Base-by-base conservation (phyloP, 805 yeast species). In the Ogataea minuta region DNA sequence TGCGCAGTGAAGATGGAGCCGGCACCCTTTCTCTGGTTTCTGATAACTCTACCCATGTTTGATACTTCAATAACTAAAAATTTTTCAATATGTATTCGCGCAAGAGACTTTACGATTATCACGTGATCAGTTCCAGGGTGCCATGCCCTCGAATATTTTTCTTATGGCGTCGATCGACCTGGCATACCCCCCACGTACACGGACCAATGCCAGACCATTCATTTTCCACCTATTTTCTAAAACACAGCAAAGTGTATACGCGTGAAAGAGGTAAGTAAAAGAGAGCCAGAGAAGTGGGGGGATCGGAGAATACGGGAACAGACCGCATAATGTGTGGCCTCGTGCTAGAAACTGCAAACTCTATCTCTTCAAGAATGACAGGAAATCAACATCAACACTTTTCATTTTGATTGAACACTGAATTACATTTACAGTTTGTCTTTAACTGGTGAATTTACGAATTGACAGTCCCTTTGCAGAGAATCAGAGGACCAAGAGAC, bases 11-110 rank as follows among this genome's bases (percentile, higher is more conserved):
- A 93, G 83, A 93, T 89, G 68, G 98, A 91, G 72, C 99, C 98
- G 76, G 96, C 96, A 85, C 98, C 98, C 81, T 93, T 93, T 89
- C 99, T 90, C 84, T 93, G 99, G 84, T 93, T 93, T 81, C 99
- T 95, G 81, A 93, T 93, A 78, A 93, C 99, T 84, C 98, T 88
- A 86, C 96, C 96, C 43, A 39, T 34, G 41, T 37, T 37, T 35
- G 28, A 31, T 37, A 19, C 21, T 19, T 19, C 21, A 19, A 8
- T 19, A 26, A 23, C 31, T 31, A 31, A 44, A 44, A 44, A 44
- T 37, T 44, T 44, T 44, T 44, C 48, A 44, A 34, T 32, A 32
- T 23, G 28, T 24, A 31, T 26, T 15, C 33, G 28, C 24, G 21
- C 21, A 19, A 27, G 23, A 35, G 21, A 31, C 11, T 37, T 19